Base-by-base conservation (phyloP, 768 basidiomycete species). In the Naganishia vaughanmartiniae region DNA sequence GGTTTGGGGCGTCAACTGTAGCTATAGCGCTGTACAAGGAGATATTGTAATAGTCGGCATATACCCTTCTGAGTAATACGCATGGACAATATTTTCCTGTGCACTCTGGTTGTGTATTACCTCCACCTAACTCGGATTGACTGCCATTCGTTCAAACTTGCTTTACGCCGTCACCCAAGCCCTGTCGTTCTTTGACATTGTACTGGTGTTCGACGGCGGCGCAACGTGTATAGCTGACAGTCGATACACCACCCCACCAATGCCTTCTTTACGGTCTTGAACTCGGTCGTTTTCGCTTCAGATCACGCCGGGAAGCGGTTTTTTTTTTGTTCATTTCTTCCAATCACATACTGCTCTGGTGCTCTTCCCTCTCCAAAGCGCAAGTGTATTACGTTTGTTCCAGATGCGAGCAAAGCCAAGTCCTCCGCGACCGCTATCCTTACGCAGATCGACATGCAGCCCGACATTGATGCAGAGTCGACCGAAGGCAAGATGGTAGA, bases 231-330 rank as follows among this genome's bases (percentile, higher is more conserved):
- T 81, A 36, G 71, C 67, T 12, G 54, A 65, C n/a, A 79, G 80
- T 1, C 84, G 89, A 74, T 84, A 86, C 56, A n/a, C n/a, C n/a
- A n/a, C n/a, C 77, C 77, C 39, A 89, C 87, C 0, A 84, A 85
- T 76, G 75, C 85, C 31, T 96, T 94, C 86, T 95, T 92, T 83
- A 86, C 92, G 71, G 85, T 89, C 70, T 85, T 93, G 66, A 93
- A 91, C 87, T 73, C 78, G 15, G 76, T 81, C 60, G 79, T 80
- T 34, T 81, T 80, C 74, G 77, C 89, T 54, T 86, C 91, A 17
- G 90, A 93, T 67, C 91, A 94, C 83, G 93, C 92, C 55, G 80
- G n/a, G 80, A n/a, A n/a, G 9, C 9, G 17, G 42, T 15, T 11
- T 42, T 42, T 7, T 2, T 15, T 42, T 42, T 42, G 17, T 42